A percentile compares a stretch with the other conserved stretches of the same genome.
Conservation (phyloP, 495 filamentous ascomycete species). For the Apodospora peruviana region DNA sequence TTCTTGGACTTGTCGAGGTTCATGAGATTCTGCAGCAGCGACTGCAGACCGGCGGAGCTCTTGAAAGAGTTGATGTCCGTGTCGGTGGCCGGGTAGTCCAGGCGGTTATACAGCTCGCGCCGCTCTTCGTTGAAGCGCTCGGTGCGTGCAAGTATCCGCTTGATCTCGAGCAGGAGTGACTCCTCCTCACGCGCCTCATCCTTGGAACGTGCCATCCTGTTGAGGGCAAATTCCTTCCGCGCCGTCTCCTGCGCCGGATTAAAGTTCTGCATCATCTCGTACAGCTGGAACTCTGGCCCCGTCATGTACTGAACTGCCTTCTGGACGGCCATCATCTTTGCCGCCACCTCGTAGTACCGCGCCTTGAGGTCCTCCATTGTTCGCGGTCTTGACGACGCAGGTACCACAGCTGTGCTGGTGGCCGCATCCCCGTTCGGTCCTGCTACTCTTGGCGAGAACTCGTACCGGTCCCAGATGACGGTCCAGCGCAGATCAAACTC, state of each 20-base stretch:
- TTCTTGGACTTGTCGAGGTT: slow-evolving; percentile 85
- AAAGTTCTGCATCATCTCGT: slow-evolving; percentile 82
- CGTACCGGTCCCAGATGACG: slow-evolving; percentile 89
- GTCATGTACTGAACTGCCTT: slow-evolving; percentile 83
- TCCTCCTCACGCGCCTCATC: slow-evolving; percentile 91
- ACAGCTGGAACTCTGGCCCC: slow-evolving; percentile 67
- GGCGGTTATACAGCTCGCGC: slow-evolving; percentile 79
- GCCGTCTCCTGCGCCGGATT: slow-evolving; percentile 67
- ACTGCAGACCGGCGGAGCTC: slow-evolving; percentile 69
- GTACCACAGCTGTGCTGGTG: slow-evolving; percentile 41
- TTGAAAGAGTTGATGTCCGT: slow-evolving; percentile 67
- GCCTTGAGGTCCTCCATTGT: slow-evolving; percentile 87
- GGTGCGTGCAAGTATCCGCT: slow-evolving; percentile 77
- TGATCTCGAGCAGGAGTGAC: slow-evolving; percentile 78
- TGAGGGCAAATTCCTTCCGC: slow-evolving; percentile 78
- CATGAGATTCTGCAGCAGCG: slow-evolving; percentile 72
- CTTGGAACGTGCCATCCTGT: slow-evolving; percentile 69
- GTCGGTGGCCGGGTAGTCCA: slow-evolving; percentile 70
- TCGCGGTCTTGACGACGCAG: slow-evolving; percentile 43
- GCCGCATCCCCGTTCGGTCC: slow-evolving; percentile 20
- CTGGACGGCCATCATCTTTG: slow-evolving; percentile 76
- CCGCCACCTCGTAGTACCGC: slow-evolving; percentile 81
- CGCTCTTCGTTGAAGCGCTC: slow-evolving; percentile 81
- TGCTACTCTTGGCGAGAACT: slow-evolving; percentile 53
- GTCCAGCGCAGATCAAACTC: slow-evolving; percentile 85